Base-by-base conservation (phyloP, 2,329 filamentous ascomycete species). In the Clonostachys rhizophaga region DNA sequence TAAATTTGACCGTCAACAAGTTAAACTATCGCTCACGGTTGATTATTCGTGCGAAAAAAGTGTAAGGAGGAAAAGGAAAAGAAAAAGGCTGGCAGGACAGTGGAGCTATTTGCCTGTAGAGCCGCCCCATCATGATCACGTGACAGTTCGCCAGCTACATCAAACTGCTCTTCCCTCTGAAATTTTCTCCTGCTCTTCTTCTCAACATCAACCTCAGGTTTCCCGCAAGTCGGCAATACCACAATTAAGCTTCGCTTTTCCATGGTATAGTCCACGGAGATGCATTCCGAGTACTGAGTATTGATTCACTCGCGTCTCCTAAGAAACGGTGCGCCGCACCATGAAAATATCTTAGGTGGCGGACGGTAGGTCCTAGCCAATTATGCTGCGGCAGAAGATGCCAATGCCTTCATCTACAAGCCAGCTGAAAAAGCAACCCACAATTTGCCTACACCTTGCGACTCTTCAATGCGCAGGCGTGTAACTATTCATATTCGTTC, bases 391-490 rank as follows among this genome's bases (percentile, higher is more conserved):
- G 24, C 24, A 1, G 1, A 18, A 30, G 24, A 30, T 30, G 24
- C 24, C 24, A 30, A 30, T 30, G 24, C 24, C 24, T 30, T 30
- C 24, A 30, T 30, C 24, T 10, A 30, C 24, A 30, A 30, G 10
- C 24, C 8, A 30, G 24, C 24, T 30, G 24, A 30, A 30, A 48
- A 48, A 40, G 48, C 57, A 64, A 63, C 70, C 75, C 78, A 81
- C 78, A 69, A 70, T 72, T 74, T 82, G 76, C 78, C 78, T 81
- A 74, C 79, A 79, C 77, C 71, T 76, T 66, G 71, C 75, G 72
- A 71, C 66, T 68, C 58, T 40, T 72, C 71, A 66, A 71, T 82
- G 74, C 76, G 72, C 75, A 70, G 65, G 71, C 66, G 70, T 76
- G 78, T 81, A 70, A 80, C 78, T 73, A 78, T 77, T 61, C 65